phyloP scores from a whole-genome alignment of 2,329 filamentous ascomycete species.

The Huntiella bhutanensis region DNA sequence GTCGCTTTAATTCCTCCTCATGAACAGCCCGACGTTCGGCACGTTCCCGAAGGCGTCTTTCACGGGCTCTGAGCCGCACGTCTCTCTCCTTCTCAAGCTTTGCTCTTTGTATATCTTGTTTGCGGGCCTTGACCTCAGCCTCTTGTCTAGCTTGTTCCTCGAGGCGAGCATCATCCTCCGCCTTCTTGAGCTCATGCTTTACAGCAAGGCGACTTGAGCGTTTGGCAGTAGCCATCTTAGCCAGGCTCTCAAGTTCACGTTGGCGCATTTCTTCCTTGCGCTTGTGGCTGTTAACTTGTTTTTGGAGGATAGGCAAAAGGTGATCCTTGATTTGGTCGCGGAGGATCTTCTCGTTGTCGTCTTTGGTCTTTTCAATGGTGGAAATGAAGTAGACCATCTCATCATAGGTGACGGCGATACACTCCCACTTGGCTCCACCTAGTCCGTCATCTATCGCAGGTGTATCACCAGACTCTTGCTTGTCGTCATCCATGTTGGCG shows the following conservation, averaged over 20 bases:
- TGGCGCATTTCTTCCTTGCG: constrained; percentile 48
- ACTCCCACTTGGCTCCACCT: constrained; percentile 74
- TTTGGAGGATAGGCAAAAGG: constrained; percentile 68
- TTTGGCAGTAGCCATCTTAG: constrained; percentile 85
- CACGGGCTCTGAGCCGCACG: constrained; percentile 62
- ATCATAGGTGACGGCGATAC: constrained; percentile 60
- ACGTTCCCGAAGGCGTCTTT: constrained; percentile 69
- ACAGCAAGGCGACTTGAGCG: constrained; percentile 75
- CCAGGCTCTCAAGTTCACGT: constrained; percentile 60
- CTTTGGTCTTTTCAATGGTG: constrained; percentile 54
- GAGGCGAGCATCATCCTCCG: constrained; percentile 5
- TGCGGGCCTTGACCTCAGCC: constrained; percentile 44
- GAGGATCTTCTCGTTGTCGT: constrained; percentile 69
- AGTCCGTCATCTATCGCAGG: constrained; percentile 40
- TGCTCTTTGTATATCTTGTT: constrained; percentile 35
- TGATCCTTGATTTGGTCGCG: constrained; percentile 54
- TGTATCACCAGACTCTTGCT: constrained; percentile 14
- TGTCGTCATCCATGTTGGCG: constrained; percentile 13
- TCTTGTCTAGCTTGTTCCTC: constrained; percentile 23
- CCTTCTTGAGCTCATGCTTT: constrained; percentile 13
- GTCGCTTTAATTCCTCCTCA: constrained; percentile 61
- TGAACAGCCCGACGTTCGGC: constrained; percentile 67
- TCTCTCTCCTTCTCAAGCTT: constrained; percentile 56
- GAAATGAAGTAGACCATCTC: constrained; percentile 59
- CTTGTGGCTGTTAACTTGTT: constrained; percentile 56